phyloP scores from a whole-genome alignment of 805 yeast species.

The Suhomyces prunicola region DNA sequence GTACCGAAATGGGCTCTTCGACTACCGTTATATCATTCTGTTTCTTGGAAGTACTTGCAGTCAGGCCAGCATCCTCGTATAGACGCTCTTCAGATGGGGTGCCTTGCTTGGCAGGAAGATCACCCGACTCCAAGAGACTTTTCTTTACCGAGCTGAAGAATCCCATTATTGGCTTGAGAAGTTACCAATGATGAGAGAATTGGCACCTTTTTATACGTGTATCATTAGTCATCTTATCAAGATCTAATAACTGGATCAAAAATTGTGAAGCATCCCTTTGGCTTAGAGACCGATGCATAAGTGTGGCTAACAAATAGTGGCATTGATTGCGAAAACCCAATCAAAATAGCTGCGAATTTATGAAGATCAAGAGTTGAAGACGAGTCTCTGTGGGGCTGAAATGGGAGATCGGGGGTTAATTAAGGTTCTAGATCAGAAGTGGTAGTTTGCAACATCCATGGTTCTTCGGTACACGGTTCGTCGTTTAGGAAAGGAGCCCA shows the following conservation, averaged over 20 bases:
- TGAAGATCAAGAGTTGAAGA: not conserved
- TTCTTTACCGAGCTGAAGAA: not conserved
- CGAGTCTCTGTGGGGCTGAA: not conserved
- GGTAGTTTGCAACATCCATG: not conserved
- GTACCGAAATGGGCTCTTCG: not conserved
- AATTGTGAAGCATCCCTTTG: not conserved
- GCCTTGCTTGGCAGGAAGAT: not conserved
- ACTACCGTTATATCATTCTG: not conserved
- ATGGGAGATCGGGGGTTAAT: not conserved
- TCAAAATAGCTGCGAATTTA: not conserved
- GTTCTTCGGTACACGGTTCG: not conserved
- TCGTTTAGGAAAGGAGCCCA: too few species aligned
- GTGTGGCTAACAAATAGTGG: slow-evolving; percentile 30
- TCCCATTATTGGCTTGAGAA: not conserved
- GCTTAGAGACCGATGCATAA: slow-evolving; percentile 14
- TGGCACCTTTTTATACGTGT: not conserved
- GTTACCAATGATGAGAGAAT: not conserved
- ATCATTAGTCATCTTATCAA: not conserved
- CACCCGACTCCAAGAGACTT: not conserved
- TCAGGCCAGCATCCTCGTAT: not conserved
- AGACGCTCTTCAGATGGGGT: not conserved
- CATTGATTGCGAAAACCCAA: not conserved
- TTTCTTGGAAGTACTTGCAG: not conserved
- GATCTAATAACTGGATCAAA: not conserved
- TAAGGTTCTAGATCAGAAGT: not conserved